A percentile compares a stretch with the other conserved stretches of the same genome.
Conservation (phyloP, 2,329 filamentous ascomycete species). For the Colletotrichum sp. region DNA sequence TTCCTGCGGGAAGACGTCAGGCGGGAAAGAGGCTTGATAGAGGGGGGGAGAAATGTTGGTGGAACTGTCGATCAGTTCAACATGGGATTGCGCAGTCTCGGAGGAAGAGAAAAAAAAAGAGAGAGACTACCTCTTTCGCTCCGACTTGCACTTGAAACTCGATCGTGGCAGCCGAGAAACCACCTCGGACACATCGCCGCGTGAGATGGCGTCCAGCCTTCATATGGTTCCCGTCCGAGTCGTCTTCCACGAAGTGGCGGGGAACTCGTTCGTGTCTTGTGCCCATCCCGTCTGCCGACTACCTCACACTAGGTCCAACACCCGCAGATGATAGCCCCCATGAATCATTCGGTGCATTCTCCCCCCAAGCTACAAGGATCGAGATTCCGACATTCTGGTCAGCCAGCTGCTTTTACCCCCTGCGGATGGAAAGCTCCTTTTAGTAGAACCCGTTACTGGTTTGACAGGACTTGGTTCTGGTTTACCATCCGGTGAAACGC, state of each 20-base stretch:
- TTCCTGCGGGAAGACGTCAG: not conserved
- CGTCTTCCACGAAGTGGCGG: not conserved
- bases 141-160: not conserved
- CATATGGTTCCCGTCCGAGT: not conserved
- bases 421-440: not conserved
- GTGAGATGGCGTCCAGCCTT: not conserved
- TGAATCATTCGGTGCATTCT: not conserved
- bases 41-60: not conserved
- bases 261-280: not conserved
- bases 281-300: not conserved
- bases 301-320: not conserved
- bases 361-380: not conserved
- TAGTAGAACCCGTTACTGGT: not conserved
- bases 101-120: not conserved
- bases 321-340: not conserved
- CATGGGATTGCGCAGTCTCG: not conserved
- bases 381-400: not conserved
- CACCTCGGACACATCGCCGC: not conserved
- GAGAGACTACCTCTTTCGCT: not conserved
- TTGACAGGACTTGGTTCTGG: not conserved
- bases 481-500: not conserved
- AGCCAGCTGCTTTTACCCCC: not conserved
- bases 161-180: not conserved
- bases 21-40: not conserved
- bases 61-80: not conserved